These are phyloP conservation scores for Omphalea diandra DNA, from an alignment of 441 rosid species.

Conservation along the genomic window DNA sequence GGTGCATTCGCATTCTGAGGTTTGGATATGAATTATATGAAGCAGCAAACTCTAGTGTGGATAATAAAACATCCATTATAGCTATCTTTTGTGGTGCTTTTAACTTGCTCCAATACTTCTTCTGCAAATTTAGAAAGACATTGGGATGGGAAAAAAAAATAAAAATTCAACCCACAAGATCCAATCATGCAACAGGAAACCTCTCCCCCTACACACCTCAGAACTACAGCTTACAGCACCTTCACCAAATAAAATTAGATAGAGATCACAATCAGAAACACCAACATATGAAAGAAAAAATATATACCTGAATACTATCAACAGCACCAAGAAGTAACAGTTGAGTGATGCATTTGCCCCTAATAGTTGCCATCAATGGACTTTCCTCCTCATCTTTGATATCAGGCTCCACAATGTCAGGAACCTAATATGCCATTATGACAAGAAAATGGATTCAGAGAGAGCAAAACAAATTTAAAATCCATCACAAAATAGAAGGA, in stretches of 20 bases:
- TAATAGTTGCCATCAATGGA: constrained; percentile 71
- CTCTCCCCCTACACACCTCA: background rate
- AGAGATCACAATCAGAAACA: background rate
- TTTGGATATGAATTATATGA: constrained; percentile 87
- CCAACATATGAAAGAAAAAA: constrained; percentile 16
- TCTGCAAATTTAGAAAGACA: constrained; percentile 46
- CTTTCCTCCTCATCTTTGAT: constrained; percentile 82
- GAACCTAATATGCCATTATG: constrained; percentile 48
- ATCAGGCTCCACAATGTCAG: constrained; percentile 61
- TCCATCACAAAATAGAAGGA: constrained; percentile 3
- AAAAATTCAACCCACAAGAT: constrained; percentile 2
- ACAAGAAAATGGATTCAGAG: constrained; percentile 17
- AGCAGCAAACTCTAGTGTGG: constrained; percentile 92
- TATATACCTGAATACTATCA: constrained; percentile 90
- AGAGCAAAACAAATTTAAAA: background rate
- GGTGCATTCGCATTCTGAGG: constrained; percentile 87
- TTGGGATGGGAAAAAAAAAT: constrained; percentile 7
- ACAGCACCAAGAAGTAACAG: constrained; percentile 92
- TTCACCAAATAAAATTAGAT: background rate
- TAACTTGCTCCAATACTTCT: constrained; percentile 91
- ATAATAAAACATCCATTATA: constrained; percentile 83
- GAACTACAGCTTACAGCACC: background rate
- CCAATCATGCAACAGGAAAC: constrained; percentile 2
- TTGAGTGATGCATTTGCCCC: constrained; percentile 98
- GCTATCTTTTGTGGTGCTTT: constrained; percentile 77